Evolutionary conservation across 768 basidiomycete genomes (phyloP).

Genomic region (Austroboletus eburneus): DNA sequence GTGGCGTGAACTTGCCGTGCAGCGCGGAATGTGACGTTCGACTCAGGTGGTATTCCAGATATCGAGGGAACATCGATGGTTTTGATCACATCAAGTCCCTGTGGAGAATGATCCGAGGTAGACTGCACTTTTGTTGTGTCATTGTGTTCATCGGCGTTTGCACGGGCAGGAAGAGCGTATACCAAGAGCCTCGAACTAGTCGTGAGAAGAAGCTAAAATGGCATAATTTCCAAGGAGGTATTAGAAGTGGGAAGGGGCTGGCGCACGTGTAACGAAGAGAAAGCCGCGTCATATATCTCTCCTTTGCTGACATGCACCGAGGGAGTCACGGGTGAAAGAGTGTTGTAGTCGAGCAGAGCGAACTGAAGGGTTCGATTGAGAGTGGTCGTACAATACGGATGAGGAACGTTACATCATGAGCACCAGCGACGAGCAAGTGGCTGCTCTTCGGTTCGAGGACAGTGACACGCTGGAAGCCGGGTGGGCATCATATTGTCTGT

Average conservation of each 20-base stretch:
- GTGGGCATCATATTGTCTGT: constrained; percentile 1
- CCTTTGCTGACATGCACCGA: constrained; percentile 55
- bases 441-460: constrained; percentile 67
- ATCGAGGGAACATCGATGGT: constrained; percentile 53
- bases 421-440: constrained; percentile 68
- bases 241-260: not conserved
- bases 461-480: constrained; percentile 67
- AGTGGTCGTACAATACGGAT: constrained; percentile 10
- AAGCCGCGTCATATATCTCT: constrained; percentile 85
- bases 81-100: constrained; percentile 40
- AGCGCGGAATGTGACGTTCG: constrained; percentile 54
- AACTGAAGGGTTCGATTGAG: constrained; percentile 38
- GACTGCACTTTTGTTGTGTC: constrained; percentile 14
- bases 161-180: constrained; percentile 47
- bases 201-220: constrained; percentile 55
- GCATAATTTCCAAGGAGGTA: not conserved
- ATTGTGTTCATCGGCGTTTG: not conserved
- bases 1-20: constrained; percentile 40
- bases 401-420: constrained; percentile 52
- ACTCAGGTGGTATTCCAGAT: constrained; percentile 41
- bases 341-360: constrained; percentile 61
- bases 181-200: constrained; percentile 62
- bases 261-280: constrained; percentile 62
- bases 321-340: constrained; percentile 44
- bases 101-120: constrained; percentile 5